A percentile compares a stretch with the other conserved stretches of the same genome.
phyloP scores from a whole-genome alignment of 2,329 filamentous ascomycete genomes.

The Macrophomina pseudophaseolina region DNA sequence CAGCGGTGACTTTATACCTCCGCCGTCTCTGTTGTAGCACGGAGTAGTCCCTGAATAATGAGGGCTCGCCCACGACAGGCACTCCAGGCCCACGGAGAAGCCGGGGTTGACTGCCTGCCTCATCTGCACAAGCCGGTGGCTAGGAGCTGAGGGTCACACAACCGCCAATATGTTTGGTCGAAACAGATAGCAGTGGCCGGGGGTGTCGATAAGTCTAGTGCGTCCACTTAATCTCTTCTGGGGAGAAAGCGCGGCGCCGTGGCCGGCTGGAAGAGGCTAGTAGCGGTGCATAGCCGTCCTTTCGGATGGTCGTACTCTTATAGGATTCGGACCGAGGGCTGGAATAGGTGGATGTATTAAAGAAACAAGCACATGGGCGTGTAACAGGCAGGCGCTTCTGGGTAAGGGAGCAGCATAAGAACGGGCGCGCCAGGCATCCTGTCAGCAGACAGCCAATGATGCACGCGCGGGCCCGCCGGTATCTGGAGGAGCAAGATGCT shows the following conservation, averaged over 20 bases:
- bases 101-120: conserved; percentile 11
- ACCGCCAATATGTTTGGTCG: not conserved
- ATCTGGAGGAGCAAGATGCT: not conserved
- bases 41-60: conserved; percentile 9
- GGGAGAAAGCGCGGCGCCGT: not conserved
- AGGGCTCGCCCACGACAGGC: not conserved
- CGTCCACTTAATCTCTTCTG: conserved; percentile 7
- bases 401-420: not conserved
- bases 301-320: conserved; percentile 9
- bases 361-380: conserved; percentile 3
- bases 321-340: conserved; percentile 11
- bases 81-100: not conserved
- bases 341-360: not conserved
- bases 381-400: not conserved
- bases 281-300: not conserved
- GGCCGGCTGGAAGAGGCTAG: not conserved
- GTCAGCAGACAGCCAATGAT: conserved; percentile 7
- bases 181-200: not conserved
- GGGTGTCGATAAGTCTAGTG: conserved; percentile 2
- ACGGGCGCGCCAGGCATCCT: conserved; percentile 6
- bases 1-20: conserved; percentile 8
- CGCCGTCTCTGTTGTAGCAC: not conserved
- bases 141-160: not conserved
- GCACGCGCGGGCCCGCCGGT: not conserved
- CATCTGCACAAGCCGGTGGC: conserved; percentile 7